These are phyloP conservation scores for Metahyphopichia silvanorum DNA, from an alignment of 805 yeast genomes.

Conservation along the genomic window DNA sequence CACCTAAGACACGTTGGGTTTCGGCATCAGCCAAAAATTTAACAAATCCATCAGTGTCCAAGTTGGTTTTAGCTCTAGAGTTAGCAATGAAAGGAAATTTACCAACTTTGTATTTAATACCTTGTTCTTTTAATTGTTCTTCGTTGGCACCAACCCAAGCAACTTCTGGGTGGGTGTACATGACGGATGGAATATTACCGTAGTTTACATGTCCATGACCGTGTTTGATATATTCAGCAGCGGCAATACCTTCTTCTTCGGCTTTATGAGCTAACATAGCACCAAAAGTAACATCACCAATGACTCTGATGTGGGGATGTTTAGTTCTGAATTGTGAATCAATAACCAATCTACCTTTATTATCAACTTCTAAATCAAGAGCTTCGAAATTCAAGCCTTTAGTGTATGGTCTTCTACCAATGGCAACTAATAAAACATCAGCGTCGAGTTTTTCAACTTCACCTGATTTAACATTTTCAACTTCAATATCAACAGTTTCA, in stretches of 20 bases:
- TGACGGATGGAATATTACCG: conserved; percentile 95
- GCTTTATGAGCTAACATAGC: conserved; percentile 99
- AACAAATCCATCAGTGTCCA: conserved; percentile 96
- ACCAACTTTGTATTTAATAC: conserved; percentile 88
- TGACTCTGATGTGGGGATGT: conserved; percentile 89
- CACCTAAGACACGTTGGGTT: conserved; percentile 94
- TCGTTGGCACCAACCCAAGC: conserved; percentile 99
- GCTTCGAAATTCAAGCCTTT: conserved; percentile 85
- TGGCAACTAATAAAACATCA: conserved; percentile 92
- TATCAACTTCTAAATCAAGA: conserved; percentile 86
- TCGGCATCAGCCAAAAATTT: conserved; percentile 95
- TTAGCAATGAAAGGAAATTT: conserved; percentile 98
- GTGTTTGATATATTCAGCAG: conserved; percentile 86
- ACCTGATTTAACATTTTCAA: conserved; percentile 86
- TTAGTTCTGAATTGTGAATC: conserved; percentile 92
- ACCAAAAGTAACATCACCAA: conserved; percentile 98
- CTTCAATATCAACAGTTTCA: conserved; percentile 80
- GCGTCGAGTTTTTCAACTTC: conserved; percentile 77
- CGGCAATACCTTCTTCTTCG: conserved; percentile 99
- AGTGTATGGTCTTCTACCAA: conserved; percentile 98
- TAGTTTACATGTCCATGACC: conserved; percentile 99
- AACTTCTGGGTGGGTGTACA: conserved; percentile 99
- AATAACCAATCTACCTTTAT: conserved; percentile 89
- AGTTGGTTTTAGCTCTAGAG: conserved; percentile 98
- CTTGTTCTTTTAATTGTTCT: conserved; percentile 89